Conservation (phyloP, 768 basidiomycete species). For the Phaeotremella skinneri region DNA sequence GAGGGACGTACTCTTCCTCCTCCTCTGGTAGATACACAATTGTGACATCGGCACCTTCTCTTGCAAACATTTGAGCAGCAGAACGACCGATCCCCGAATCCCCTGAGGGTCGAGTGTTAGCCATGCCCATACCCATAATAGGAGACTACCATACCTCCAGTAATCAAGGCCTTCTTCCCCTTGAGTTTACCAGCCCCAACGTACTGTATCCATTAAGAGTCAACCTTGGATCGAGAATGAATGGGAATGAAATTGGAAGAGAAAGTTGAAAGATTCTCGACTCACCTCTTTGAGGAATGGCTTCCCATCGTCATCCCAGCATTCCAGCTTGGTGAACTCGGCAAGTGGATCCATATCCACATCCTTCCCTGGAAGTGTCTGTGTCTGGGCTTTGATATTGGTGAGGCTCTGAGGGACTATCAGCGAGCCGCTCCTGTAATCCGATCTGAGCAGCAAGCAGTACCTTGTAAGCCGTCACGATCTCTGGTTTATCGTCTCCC, state of each 20-base stretch:
- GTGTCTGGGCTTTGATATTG: slow-evolving; percentile 52
- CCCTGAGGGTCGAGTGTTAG: slow-evolving; percentile 6
- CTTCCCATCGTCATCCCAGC: slow-evolving; percentile 59
- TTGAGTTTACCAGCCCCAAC: slow-evolving; percentile 57
- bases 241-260: background rate
- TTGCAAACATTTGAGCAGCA: slow-evolving; percentile 51
- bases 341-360: slow-evolving; percentile 56
- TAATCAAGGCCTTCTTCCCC: slow-evolving; percentile 49
- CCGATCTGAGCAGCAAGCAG: background rate
- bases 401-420: slow-evolving; percentile 30
- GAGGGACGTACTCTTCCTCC: slow-evolving; percentile 56
- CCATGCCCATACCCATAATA: background rate
- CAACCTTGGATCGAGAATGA: background rate
- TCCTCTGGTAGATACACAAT: slow-evolving; percentile 61
- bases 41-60: slow-evolving; percentile 55
- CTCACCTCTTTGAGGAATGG: slow-evolving; percentile 55
- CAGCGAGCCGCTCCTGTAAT: background rate
- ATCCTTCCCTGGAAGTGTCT: slow-evolving; percentile 58
- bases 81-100: slow-evolving; percentile 45
- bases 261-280: background rate
- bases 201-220: slow-evolving; percentile 53
- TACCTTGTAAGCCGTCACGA: slow-evolving; percentile 46
- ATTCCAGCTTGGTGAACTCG: slow-evolving; percentile 52
- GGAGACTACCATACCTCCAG: slow-evolving; percentile 32
- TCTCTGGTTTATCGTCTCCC: slow-evolving; percentile 37